These are phyloP conservation scores for Cyclocybe cylindracea DNA, from an alignment of 768 basidiomycete genomes.

Conservation along the genomic window DNA sequence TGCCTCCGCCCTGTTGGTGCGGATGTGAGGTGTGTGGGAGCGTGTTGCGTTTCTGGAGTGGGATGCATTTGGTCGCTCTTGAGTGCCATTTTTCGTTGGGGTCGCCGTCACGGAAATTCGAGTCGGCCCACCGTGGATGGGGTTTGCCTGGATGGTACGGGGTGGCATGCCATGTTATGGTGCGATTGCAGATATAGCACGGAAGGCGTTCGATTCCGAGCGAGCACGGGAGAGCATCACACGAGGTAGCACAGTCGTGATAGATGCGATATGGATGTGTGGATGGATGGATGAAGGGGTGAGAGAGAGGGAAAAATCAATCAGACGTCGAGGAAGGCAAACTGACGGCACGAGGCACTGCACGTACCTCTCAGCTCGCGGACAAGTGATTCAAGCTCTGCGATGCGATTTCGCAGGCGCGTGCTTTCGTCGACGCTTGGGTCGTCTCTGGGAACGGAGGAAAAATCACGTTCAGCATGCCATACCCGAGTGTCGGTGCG, in stretches of 20 bases:
- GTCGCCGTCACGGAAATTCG: conserved; percentile 77
- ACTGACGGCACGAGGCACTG: no score
- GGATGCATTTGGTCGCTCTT: conserved; percentile 68
- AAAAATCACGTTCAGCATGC: conserved; percentile 8
- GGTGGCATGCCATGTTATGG: neutral
- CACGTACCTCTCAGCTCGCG: conserved; percentile 77
- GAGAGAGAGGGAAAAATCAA: no score
- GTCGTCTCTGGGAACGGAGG: conserved; percentile 60
- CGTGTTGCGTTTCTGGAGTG: conserved; percentile 36
- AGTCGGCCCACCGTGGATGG: conserved; percentile 85
- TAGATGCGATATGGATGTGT: neutral
- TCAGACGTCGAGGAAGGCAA: no score
- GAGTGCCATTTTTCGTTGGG: conserved; percentile 87
- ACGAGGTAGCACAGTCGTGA: neutral
- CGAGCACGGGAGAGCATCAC: neutral
- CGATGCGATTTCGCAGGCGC: conserved; percentile 82
- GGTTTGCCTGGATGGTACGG: conserved; percentile 62
- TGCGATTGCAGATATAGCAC: no score
- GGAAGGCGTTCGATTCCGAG: no score
- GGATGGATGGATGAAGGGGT: no score
- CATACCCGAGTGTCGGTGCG: neutral
- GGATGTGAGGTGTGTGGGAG: conserved; percentile 16
- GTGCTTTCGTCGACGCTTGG: conserved; percentile 87
- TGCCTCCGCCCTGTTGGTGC: conserved; percentile 26
- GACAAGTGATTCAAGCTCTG: conserved; percentile 90